These are phyloP conservation scores for Asterochloris sp. DNA, from an alignment of 139 green algal genomes.

Conservation along the genomic window DNA sequence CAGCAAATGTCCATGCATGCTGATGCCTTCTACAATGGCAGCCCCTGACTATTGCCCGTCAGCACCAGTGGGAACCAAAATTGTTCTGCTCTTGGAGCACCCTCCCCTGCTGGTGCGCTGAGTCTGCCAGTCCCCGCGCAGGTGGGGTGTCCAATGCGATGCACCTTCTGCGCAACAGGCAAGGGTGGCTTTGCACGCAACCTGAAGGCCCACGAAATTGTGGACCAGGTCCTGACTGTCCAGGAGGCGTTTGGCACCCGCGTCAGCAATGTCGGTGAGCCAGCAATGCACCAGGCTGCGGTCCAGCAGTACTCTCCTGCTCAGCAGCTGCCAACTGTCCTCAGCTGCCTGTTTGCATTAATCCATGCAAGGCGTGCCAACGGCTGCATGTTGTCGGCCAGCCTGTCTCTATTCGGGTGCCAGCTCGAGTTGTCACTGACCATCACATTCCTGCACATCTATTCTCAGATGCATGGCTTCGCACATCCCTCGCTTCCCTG, in stretches of 20 bases:
- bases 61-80: not conserved
- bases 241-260: constrained; percentile 67
- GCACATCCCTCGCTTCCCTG: not conserved
- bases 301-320: too few relatives aligned
- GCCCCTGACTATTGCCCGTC: not conserved
- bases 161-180: constrained; percentile 97
- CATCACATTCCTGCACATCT: too few relatives aligned
- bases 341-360: too few relatives aligned
- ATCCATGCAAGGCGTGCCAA: too few relatives aligned
- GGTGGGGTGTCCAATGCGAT: constrained; percentile 96
- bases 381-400: too few relatives aligned
- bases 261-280: constrained; percentile 68
- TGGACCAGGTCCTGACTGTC: constrained; percentile 81
- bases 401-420: too few relatives aligned
- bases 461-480: not conserved
- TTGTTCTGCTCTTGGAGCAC: not conserved
- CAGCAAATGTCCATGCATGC: not conserved
- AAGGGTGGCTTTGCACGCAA: constrained; percentile 96
- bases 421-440: too few relatives aligned
- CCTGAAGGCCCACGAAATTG: constrained; percentile 88
- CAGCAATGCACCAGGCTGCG: not conserved
- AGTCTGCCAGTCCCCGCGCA: constrained; percentile 24
- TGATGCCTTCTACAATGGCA: not conserved
- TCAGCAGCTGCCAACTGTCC: too few relatives aligned
- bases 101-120: not conserved